Percentiles rank a stretch among this genome's conserved stretches.
phyloP scores from a whole-genome alignment of 768 basidiomycete genomes.

The Russula olivacea region DNA sequence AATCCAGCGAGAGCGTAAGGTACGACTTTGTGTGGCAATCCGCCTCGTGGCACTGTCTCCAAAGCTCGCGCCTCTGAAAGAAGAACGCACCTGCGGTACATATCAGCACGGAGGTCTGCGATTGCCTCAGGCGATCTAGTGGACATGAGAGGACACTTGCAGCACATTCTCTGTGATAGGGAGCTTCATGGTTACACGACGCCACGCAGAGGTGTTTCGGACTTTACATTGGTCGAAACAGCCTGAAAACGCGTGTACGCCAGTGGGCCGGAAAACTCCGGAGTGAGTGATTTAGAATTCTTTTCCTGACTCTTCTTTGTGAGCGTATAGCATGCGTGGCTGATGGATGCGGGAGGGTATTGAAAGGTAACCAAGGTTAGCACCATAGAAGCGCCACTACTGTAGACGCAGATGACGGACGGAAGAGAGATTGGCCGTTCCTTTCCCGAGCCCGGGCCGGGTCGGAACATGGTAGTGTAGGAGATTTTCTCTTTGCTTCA shows the following conservation, averaged over 20 bases:
- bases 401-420: background rate
- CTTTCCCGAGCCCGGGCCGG: no score
- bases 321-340: background rate
- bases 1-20: no score
- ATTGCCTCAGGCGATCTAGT: slow-evolving; percentile 23
- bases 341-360: background rate
- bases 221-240: slow-evolving; percentile 11
- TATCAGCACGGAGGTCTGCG: slow-evolving; percentile 18
- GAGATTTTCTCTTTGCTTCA: no score
- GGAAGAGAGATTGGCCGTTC: no score
- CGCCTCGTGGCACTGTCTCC: no score
- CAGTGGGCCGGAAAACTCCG: slow-evolving; percentile 5
- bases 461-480: no score
- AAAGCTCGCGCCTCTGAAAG: no score
- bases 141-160: slow-evolving; percentile 9
- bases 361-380: slow-evolving; percentile 7
- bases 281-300: background rate
- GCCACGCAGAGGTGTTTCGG: slow-evolving; percentile 16
- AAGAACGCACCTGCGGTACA: no score
- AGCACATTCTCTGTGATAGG: slow-evolving; percentile 20
- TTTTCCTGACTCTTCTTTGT: background rate
- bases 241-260: slow-evolving; percentile 23
- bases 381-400: slow-evolving; percentile 15
- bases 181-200: slow-evolving; percentile 21
- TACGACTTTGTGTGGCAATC: no score